These are phyloP conservation scores for Raphanus raphanistrum DNA, from an alignment of 345 rosid species.

Conservation along the genomic window DNA sequence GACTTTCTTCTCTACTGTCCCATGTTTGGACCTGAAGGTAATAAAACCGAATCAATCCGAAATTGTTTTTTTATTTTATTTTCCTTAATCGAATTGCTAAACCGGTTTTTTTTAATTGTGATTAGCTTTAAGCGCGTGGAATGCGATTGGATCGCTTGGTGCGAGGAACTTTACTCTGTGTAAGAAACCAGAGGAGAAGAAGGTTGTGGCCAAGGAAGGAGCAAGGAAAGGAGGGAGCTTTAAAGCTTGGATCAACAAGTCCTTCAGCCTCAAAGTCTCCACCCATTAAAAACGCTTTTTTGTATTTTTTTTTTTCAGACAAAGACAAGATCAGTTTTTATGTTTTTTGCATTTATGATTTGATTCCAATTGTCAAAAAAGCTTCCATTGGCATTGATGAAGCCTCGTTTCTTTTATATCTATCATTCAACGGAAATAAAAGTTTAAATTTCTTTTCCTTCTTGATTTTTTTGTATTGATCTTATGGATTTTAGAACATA, in stretches of 20 bases:
- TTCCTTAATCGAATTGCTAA: background rate
- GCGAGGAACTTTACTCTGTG: slow-evolving; percentile 82
- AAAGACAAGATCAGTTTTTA: background rate
- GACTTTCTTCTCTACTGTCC: slow-evolving; percentile 80
- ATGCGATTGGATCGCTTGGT: slow-evolving; percentile 75
- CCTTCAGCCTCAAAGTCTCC: slow-evolving; percentile 69
- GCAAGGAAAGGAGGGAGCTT: slow-evolving; percentile 65
- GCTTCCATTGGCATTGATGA: slow-evolving; percentile 11
- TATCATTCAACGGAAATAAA: slow-evolving; percentile 18
- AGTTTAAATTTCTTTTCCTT: background rate
- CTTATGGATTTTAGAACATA: background rate
- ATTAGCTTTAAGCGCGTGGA: slow-evolving; percentile 76
- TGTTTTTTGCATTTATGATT: slow-evolving; percentile 6
- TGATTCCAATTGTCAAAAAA: slow-evolving; percentile 8
- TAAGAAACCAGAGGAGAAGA: slow-evolving; percentile 72
- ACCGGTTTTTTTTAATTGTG: slow-evolving; percentile 5
- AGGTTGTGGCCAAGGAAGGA: slow-evolving; percentile 16
- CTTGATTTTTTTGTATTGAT: background rate
- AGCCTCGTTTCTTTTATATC: background rate
- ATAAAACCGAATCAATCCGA: background rate
- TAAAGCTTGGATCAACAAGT: slow-evolving; percentile 91
- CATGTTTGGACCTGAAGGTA: slow-evolving; percentile 64
- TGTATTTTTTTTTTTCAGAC: background rate
- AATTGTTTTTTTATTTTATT: background rate
- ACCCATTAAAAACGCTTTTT: slow-evolving; percentile 46